Conservation (phyloP, 2,329 filamentous ascomycete species). For the Aotearoamyces nothofagi region DNA sequence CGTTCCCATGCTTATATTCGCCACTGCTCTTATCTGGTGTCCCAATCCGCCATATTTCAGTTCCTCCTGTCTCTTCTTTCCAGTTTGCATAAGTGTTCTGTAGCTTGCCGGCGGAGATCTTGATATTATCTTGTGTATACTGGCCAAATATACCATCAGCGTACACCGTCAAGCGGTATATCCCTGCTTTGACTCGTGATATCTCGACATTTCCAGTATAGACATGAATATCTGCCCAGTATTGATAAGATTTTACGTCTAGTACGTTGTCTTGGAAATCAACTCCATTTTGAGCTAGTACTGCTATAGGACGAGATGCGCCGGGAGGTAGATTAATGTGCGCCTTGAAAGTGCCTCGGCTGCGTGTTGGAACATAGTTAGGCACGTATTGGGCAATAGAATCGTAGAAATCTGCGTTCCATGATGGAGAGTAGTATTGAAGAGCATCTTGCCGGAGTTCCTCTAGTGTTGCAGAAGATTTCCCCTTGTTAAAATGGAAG, state of each 20-base stretch:
- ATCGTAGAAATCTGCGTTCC: conserved; percentile 48
- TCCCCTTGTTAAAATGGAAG: conserved; percentile 46
- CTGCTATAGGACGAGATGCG: conserved; percentile 35
- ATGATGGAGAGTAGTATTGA: conserved; percentile 31
- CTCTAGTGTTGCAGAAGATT: conserved; percentile 27
- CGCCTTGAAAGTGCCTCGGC: conserved; percentile 33
- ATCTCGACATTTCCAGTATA: conserved; percentile 32
- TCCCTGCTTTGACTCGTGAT: conserved; percentile 36
- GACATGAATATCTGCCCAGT: conserved; percentile 38
- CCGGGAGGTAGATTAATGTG: conserved; percentile 33
- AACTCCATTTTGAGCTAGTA: conserved; percentile 33
- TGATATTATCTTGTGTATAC: conserved; percentile 34
- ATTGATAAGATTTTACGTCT: conserved; percentile 40
- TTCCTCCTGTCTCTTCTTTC: conserved; percentile 37
- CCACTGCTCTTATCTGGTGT: conserved; percentile 44
- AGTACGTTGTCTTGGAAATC: conserved; percentile 44
- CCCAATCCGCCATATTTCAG: conserved; percentile 46
- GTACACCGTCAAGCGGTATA: conserved; percentile 47
- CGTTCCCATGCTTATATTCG: conserved; percentile 43
- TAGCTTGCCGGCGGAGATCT: conserved; percentile 23
- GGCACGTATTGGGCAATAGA: conserved; percentile 42
- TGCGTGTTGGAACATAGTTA: conserved; percentile 37
- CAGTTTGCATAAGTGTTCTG: conserved; percentile 28
- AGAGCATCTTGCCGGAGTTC: conserved; percentile 37
- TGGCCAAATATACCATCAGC: conserved; percentile 47